Base-by-base conservation (phyloP, 2,329 filamentous ascomycete genomes). In the Fusarium nygamai region DNA sequence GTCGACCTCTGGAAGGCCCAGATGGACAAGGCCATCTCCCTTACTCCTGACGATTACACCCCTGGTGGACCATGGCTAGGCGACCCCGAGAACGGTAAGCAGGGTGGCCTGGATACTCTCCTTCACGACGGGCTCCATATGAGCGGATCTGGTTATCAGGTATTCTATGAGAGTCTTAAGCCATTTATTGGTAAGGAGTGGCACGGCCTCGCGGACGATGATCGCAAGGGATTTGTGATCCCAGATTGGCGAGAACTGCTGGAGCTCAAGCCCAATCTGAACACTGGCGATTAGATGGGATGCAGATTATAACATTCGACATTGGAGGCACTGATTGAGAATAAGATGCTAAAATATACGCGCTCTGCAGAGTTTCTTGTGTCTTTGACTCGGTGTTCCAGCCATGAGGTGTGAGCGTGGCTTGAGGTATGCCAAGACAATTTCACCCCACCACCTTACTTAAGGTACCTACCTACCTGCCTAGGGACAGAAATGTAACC, bases 1-100 rank as follows among this genome's bases (percentile, higher is more conserved):
- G 84, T 97, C 29, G 94, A 98, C 82, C 87, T 98, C 4, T 97
- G 94, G 90, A 88, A 89, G 69, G 90, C 90, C 0, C 88, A 98
- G 77, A 94, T 97, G 91, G 86, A 89, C 63, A 86, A 89, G 88
- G 95, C 82, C 85, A 89, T 82, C 81, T 87, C 81, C 80, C 89
- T 83, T 83, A 89, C 82, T 80, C 89, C 80, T 75, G 83, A 87
- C 56, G 92, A 91, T 78, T 87, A 91, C 61, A 84, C 89, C 50
- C 83, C 82, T 51, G 84, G 82, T 10, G 84, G 85, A 12, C 83
- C 85, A 22, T 81, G 83, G 77, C 84, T 90, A 38, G 88, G 89
- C 5, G 86, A 88, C 33, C 85, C 83, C 5, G 83, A 85, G 72
- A 84, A 85, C 64, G 87, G 88, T 31, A 83, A 86, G 74, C 83